A percentile compares a stretch with the other conserved stretches of the same genome.
Conservation (phyloP, 2,329 filamentous ascomycete genomes). For the Neocatenulostroma microsporum region DNA sequence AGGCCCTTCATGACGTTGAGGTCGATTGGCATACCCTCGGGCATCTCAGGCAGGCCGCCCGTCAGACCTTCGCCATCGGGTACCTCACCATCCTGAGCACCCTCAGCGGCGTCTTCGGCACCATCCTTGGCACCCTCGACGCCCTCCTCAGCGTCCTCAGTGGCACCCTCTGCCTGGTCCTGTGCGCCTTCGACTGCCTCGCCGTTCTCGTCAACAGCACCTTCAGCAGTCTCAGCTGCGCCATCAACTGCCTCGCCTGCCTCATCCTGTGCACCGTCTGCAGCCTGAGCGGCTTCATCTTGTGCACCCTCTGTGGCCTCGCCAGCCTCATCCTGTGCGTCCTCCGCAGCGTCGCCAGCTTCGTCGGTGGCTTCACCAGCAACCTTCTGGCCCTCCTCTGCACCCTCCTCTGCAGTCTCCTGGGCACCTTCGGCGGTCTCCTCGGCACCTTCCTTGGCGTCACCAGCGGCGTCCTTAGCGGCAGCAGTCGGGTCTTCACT, state of each 20-base stretch:
- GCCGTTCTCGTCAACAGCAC: constrained; percentile 13
- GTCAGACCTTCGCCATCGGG: constrained; percentile 26
- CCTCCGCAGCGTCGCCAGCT: constrained; percentile 26
- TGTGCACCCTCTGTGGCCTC: constrained; percentile 20
- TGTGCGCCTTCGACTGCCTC: constrained; percentile 19
- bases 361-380: constrained; percentile 26
- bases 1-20: constrained; percentile 43
- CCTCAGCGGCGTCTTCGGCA: constrained; percentile 20
- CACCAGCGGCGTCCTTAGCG: constrained; percentile 22
- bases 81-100: constrained; percentile 15
- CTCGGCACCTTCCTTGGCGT: constrained; percentile 20
- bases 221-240: constrained; percentile 17
- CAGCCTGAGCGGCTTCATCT: constrained; percentile 17
- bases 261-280: constrained; percentile 18
- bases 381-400: constrained; percentile 26
- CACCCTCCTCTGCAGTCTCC: constrained; percentile 25
- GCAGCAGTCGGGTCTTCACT: constrained; percentile 30
- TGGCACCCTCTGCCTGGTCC: constrained; percentile 25
- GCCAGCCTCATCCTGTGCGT: constrained; percentile 18
- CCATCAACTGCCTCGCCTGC: constrained; percentile 17
- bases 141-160: constrained; percentile 18
- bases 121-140: constrained; percentile 21
- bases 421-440: constrained; percentile 25
- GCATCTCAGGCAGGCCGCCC: constrained; percentile 21
- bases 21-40: constrained; percentile 35